Base-by-base conservation (phyloP, 225 moss, liverwort and hornwort species). In the Takakia lepidozioides region DNA sequence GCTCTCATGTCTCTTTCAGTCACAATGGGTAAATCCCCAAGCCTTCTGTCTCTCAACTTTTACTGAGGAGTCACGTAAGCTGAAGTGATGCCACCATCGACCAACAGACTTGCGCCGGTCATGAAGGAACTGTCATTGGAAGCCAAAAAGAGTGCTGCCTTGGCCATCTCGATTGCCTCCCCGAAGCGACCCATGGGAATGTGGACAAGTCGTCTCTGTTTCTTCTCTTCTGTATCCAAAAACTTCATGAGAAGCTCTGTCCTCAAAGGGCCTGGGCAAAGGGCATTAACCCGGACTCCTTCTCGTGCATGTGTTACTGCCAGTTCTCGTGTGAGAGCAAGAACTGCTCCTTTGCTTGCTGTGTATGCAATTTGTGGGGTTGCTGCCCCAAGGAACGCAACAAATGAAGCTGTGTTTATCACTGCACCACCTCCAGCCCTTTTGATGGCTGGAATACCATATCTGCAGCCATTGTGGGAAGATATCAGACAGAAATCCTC, bases 181-280 rank as follows among this genome's bases (percentile, higher is more conserved):
- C 98, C 98, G 62, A 98, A 91, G 47, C 98, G 75, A 37, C 98
- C 91, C 98, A 98, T 83, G 15, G 91, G 91, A 51, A 91, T 91
- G 50, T 98, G 98, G 18, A 87, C 78, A 58, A 98, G 64, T 9
- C 98, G 73, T 30, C 98, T 98, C 27, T 87, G 78, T 17, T 74
- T 87, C 43, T 98, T 98, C 76, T 91, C 81, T 59, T 87, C 91
- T 1, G 90, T 90, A 29, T 98, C 80, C 66, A 98, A 62, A 54
- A 90, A 84, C 55, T 84, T 84, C 95, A 98, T 98, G 52, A 98
- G 77, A 35, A 98, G 95, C 69, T 98, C 63, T 16, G 95, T 98
- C 51, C 78, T 65, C 32, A 98, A 50, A 40, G 95, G 95, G 46
- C 95, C 95, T 15, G 95, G 95, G 46, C 95, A 98, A 20, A 98